These are phyloP conservation scores for Candida insectalens DNA, from an alignment of 805 yeast genomes.

Conservation along the genomic window DNA sequence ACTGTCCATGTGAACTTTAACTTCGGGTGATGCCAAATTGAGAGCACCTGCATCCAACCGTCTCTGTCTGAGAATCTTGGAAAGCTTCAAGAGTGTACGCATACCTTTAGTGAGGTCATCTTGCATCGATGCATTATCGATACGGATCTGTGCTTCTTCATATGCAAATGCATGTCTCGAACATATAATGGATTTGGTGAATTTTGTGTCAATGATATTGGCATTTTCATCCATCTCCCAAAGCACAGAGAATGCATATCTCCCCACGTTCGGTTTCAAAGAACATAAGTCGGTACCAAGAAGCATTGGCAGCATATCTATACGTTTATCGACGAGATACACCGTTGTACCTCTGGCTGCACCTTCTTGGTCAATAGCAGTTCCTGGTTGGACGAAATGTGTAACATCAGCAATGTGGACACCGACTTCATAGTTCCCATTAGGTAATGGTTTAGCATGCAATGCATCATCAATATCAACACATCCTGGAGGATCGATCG, in stretches of 20 bases:
- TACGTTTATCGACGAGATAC: constrained; percentile 93
- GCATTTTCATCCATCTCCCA: constrained; percentile 93
- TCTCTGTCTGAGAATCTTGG: constrained; percentile 75
- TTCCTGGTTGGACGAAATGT: constrained; percentile 88
- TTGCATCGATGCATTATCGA: constrained; percentile 64
- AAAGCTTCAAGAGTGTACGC: constrained; percentile 70
- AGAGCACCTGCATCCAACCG: constrained; percentile 93
- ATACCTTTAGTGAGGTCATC: constrained; percentile 87
- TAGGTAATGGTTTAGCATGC: constrained; percentile 76
- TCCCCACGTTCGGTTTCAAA: constrained; percentile 85
- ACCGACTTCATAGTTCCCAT: constrained; percentile 95
- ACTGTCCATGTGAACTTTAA: constrained; percentile 91
- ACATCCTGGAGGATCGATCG: constrained; percentile 97
- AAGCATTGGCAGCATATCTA: constrained; percentile 94
- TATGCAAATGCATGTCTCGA: constrained; percentile 94
- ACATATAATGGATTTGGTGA: constrained; percentile 78
- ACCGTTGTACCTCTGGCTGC: constrained; percentile 97
- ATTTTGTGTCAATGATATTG: constrained; percentile 68
- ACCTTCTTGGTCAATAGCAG: constrained; percentile 91
- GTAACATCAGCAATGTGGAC: constrained; percentile 99
- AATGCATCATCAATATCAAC: constrained; percentile 98
- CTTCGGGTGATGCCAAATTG: constrained; percentile 96
- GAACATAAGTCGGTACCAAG: constrained; percentile 96
- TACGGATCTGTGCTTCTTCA: constrained; percentile 84
- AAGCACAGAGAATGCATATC: constrained; percentile 89